A percentile compares a stretch with the other conserved stretches of the same genome.
These are phyloP conservation scores for Akanthomyces uredinophilus DNA, from an alignment of 2,329 filamentous ascomycete genomes.

Conservation along the genomic window DNA sequence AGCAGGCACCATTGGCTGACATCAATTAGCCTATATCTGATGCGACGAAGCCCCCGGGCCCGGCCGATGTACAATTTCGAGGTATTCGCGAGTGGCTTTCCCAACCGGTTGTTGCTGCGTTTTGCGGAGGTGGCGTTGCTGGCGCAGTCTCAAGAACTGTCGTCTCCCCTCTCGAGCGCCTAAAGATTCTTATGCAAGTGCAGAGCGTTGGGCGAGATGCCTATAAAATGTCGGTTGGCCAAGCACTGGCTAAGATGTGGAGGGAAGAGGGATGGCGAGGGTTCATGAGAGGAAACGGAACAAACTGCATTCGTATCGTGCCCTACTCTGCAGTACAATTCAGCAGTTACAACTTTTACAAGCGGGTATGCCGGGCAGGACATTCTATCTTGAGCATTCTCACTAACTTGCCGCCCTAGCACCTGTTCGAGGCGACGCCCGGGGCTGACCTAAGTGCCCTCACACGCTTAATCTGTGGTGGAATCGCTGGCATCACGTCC, in stretches of 20 bases:
- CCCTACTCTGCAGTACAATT: conserved; percentile 98
- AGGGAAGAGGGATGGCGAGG: conserved; percentile 93
- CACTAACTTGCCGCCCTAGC: conserved; percentile 28
- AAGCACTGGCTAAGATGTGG: conserved; percentile 93
- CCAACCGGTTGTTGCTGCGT: conserved; percentile 83
- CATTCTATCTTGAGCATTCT: not conserved
- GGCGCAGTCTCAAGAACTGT: conserved; percentile 97
- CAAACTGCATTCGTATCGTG: conserved; percentile 96
- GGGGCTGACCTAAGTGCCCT: conserved; percentile 69
- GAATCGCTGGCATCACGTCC: conserved; percentile 88
- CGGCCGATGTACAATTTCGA: conserved; percentile 22
- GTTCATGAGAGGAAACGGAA: conserved; percentile 96
- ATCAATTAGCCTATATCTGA: conserved; percentile 12
- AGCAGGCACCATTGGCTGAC: not conserved
- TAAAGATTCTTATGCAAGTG: conserved; percentile 97
- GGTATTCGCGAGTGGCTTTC: conserved; percentile 54
- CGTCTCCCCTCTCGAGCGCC: conserved; percentile 87
- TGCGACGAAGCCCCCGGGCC: conserved; percentile 23
- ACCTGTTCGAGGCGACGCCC: conserved; percentile 72
- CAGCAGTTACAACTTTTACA: conserved; percentile 97
- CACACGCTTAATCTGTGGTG: conserved; percentile 80
- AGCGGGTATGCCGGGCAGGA: conserved; percentile 60
- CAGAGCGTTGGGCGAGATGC: conserved; percentile 87
- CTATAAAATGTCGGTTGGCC: conserved; percentile 86
- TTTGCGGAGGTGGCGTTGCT: conserved; percentile 88